Base-by-base conservation (phyloP, 805 yeast species). In the Kuraishia molischiana region DNA sequence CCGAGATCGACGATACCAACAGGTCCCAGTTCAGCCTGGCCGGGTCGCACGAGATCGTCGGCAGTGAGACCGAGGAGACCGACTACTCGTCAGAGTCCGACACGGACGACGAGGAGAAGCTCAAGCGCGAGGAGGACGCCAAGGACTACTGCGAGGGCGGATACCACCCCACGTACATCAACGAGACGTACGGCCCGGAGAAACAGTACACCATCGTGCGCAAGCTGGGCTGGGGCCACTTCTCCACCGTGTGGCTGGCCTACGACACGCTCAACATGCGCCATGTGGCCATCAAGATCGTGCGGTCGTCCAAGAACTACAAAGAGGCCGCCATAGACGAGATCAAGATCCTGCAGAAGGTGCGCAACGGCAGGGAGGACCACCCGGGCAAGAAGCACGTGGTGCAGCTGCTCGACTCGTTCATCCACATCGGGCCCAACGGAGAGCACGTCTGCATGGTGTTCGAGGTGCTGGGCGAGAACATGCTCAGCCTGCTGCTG, bases 221-320 rank as follows among this genome's bases (percentile, higher is more conserved):
- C 21, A 77, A 77, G 51, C 58, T 78, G 6, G 85, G 85, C 3
- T 76, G 82, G 82, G 85, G 85, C 26, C 82, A 77, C 49, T 78
- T 78, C 47, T 72, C 80, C 29, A 77, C 84, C 1, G 85, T 78
- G n/a, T 78, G 84, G 84, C 53, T 78, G 21, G 81, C 81, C 1
- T 55, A 51, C 36, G 72, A 69, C 37, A 44, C 54, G 2, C 39
- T 45, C 3, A 32, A 48, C 13, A 59, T 60, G 14, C 50, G 61
- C 21, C 79, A 74, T 47, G 80, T 74, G 40, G 84, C 84, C 18
- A 62, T 78, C 46, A 78, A 78, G 49, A 70, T 78, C 43, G 81
- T 77, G 15, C 64, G 77, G 43, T 67, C 79, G 2, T 65, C 71
- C 20, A 53, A 61, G 26, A 67, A 64, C 50, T 77, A 74, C 53